These are phyloP conservation scores for Ophiocordyceps camponoti-leonardi DNA, from an alignment of 2,329 filamentous ascomycete genomes.

Conservation along the genomic window DNA sequence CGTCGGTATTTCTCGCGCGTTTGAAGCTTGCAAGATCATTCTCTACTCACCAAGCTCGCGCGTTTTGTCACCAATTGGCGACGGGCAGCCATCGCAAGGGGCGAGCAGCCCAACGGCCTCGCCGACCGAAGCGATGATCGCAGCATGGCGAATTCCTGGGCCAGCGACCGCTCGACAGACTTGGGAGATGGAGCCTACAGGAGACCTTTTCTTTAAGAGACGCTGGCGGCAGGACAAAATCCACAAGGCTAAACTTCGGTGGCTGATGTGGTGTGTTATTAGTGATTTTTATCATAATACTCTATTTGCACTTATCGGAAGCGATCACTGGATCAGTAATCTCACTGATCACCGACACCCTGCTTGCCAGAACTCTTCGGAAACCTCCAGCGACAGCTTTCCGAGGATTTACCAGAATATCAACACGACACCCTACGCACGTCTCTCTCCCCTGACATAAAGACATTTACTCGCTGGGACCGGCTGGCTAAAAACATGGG, in stretches of 20 bases:
- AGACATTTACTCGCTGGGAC: background rate
- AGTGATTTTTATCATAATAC: too few relatives aligned
- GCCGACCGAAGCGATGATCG: slow-evolving; percentile 51
- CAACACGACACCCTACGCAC: too few relatives aligned
- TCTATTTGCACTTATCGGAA: too few relatives aligned
- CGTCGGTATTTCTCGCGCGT: background rate
- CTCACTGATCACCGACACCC: too few relatives aligned
- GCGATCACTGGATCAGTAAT: too few relatives aligned
- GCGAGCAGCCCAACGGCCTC: slow-evolving; percentile 38
- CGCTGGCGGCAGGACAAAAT: slow-evolving; percentile 19
- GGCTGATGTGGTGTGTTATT: too few relatives aligned
- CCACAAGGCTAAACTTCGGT: slow-evolving; percentile 26
- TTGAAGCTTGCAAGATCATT: slow-evolving; percentile 8
- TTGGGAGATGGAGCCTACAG: slow-evolving; percentile 7
- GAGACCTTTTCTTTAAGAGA: background rate
- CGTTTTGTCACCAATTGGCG: slow-evolving; percentile 34
- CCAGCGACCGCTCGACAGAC: slow-evolving; percentile 14
- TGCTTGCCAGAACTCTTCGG: background rate
- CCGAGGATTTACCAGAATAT: background rate
- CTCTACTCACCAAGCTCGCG: slow-evolving; percentile 13
- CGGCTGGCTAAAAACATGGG: background rate
- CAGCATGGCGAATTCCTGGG: slow-evolving; percentile 44
- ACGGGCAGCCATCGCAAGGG: slow-evolving; percentile 31
- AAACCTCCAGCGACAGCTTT: background rate
- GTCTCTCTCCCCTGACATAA: background rate